phyloP scores from a whole-genome alignment of 2,329 filamentous ascomycete species.

The Aspergillus nomiae region DNA sequence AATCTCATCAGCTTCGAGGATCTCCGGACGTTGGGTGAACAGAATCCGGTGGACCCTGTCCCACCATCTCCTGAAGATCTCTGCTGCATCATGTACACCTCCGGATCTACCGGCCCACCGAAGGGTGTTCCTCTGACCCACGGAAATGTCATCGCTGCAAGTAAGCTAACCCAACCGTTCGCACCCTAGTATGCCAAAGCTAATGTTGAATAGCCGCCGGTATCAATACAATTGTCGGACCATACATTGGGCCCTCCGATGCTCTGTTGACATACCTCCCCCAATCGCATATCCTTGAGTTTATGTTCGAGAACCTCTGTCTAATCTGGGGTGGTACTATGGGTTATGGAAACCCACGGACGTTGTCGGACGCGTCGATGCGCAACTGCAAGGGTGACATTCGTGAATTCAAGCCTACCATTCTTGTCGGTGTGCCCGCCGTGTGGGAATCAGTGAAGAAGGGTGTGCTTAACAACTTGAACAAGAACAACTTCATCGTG shows the following conservation, averaged over 20 bases:
- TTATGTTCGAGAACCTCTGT: conserved; percentile 89
- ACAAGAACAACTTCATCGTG: conserved; percentile 68
- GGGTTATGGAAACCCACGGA: conserved; percentile 90
- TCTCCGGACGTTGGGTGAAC: conserved; percentile 57
- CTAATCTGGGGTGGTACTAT: conserved; percentile 88
- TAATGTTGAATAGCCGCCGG: conserved; percentile 66
- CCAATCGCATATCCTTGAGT: conserved; percentile 93
- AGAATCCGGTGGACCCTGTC: conserved; percentile 69
- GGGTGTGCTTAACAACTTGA: conserved; percentile 80
- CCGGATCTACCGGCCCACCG: conserved; percentile 83
- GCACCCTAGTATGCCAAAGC: conserved; percentile 8
- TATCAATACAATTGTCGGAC: conserved; percentile 74
- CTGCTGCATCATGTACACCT: conserved; percentile 82
- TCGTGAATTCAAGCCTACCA: conserved; percentile 82
- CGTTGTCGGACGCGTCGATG: conserved; percentile 81
- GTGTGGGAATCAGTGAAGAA: conserved; percentile 98
- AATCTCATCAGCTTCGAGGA: conserved; percentile 60
- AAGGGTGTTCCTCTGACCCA: conserved; percentile 88
- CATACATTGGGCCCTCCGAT: conserved; percentile 76
- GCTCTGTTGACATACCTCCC: conserved; percentile 87
- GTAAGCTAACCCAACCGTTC: conserved; percentile 48
- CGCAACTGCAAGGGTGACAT: conserved; percentile 93
- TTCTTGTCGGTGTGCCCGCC: conserved; percentile 91
- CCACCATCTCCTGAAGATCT: conserved; percentile 74
- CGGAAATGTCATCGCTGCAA: conserved; percentile 74